A percentile compares a stretch with the other conserved stretches of the same genome.
Conservation (phyloP, 2,329 filamentous ascomycete genomes). For the Cyanodermella asteris region DNA sequence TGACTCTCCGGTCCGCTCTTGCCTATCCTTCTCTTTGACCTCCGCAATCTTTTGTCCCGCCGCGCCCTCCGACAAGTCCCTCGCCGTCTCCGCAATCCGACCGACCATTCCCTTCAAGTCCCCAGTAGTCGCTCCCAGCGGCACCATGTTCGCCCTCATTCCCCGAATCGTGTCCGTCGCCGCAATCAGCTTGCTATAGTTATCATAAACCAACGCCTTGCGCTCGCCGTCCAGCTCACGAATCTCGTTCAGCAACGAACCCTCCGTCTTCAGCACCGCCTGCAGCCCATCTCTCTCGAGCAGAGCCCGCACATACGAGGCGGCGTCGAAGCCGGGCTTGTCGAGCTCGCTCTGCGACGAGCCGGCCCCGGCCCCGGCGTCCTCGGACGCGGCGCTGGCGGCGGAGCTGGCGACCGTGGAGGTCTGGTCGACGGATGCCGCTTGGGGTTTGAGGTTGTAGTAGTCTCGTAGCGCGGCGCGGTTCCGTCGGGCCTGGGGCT, state of each 20-base stretch:
- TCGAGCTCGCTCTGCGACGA: slow-evolving; percentile 47
- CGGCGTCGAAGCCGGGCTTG: slow-evolving; percentile 45
- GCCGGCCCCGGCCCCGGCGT: slow-evolving; percentile 17
- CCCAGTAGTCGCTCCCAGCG: slow-evolving; percentile 22
- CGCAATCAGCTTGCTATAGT: slow-evolving; percentile 91
- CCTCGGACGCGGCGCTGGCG: too few species aligned
- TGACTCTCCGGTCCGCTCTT: slow-evolving; percentile 7
- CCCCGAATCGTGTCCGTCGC: slow-evolving; percentile 89
- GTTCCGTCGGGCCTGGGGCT: slow-evolving; percentile 38
- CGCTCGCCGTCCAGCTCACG: slow-evolving; percentile 82
- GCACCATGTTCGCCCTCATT: slow-evolving; percentile 26
- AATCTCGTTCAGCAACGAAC: slow-evolving; percentile 53
- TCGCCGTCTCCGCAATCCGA: slow-evolving; percentile 22
- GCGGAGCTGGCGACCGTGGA: too few species aligned
- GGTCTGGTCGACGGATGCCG: slow-evolving; percentile 10
- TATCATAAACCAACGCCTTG: slow-evolving; percentile 94
- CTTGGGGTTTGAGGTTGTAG: slow-evolving; percentile 7
- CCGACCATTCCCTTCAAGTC: slow-evolving; percentile 20
- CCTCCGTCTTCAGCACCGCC: slow-evolving; percentile 48
- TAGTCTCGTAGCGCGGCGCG: slow-evolving; percentile 15
- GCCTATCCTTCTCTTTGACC: slow-evolving; percentile 8
- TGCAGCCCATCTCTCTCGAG: slow-evolving; percentile 42
- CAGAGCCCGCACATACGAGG: slow-evolving; percentile 41
- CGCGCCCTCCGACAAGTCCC: slow-evolving; percentile 9
- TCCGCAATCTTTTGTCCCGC: slow-evolving; percentile 9